Base-by-base conservation (phyloP, 116 monocot species). In the Dioscorea cayenensis region DNA sequence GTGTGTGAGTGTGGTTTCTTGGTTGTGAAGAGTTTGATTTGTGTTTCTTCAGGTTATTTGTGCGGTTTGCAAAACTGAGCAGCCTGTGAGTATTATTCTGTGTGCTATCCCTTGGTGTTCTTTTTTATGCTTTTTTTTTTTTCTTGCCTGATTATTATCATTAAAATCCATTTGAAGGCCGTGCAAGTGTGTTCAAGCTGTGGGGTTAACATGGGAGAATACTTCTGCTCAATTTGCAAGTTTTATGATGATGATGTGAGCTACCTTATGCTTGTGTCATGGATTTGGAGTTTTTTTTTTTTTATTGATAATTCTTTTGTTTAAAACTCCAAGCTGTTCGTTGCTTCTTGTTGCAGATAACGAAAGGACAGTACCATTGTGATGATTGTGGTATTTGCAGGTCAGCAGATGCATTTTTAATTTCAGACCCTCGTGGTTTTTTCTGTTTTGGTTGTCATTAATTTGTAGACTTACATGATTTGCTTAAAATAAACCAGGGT, bases 201-300 rank as follows among this genome's bases (percentile, higher is more conserved):
- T 28, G 90, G 87, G 18, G 85, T 94, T 14, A 87, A 82, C 55
- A 94, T 94, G 94, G 90, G 94, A 51, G 87, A 87, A 43, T 94
- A 90, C 48, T 94, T 85, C 64, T 94, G 94, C 60, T 69, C 48
- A 11, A 37, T 76, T 12, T 94, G 94, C 85, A 94, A 90, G 66
- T 90, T 94, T 68, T 87, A 77, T 12, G 94, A 94, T 60, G 94
- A 94, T 52, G 85, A 94, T 70, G 94, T 94, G 64, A 90, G 85
- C 14, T 61, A 27, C 19, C 3, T 69, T 51, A 3, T 16, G 7
- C 14, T 50, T 49, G 4, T 69, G 9, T 69, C 0, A 32, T 68
- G 51, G 25, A 18, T 49, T 3, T 22, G 16, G 36, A 68, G 43
- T 12, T 28, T 69, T 50, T 23, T 29, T 29, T 29, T 29, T 18